Conservation (phyloP, 768 basidiomycete genomes). For the Sarcomyxa edulis region DNA sequence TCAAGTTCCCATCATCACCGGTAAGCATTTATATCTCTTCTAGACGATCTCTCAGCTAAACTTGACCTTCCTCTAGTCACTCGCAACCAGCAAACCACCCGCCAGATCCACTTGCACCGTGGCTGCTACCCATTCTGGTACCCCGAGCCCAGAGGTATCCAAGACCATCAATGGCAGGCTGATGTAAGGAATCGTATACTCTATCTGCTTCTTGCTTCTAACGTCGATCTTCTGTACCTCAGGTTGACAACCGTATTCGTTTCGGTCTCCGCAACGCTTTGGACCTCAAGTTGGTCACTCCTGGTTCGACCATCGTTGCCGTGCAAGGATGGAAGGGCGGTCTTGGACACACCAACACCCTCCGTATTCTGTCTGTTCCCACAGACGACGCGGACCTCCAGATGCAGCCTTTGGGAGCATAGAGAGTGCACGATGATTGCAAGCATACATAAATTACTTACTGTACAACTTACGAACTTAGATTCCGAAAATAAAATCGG, state of each 20-base stretch:
- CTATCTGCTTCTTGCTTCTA: too few relatives aligned
- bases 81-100: slow-evolving; percentile 90
- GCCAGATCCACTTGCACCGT: slow-evolving; percentile 95
- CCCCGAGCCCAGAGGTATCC: slow-evolving; percentile 87
- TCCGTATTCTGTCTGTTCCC: slow-evolving; percentile 80
- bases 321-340: slow-evolving; percentile 99
- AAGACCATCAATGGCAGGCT: slow-evolving; percentile 91
- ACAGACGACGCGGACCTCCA: slow-evolving; percentile 77
- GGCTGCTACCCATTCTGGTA: slow-evolving; percentile 98
- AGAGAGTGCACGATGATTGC: neutral
- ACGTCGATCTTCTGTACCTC: too few relatives aligned
- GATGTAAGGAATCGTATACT: slow-evolving; percentile 63
- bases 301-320: slow-evolving; percentile 86
- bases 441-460: neutral
- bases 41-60: neutral
- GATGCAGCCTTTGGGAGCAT: slow-evolving; percentile 49
- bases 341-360: slow-evolving; percentile 90
- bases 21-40: slow-evolving; percentile 34
- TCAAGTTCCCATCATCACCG: slow-evolving; percentile 88
- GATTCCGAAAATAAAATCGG: too few relatives aligned
- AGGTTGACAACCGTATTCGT: slow-evolving; percentile 88
- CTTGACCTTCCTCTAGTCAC: slow-evolving; percentile 57
- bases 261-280: slow-evolving; percentile 85
- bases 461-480: neutral
- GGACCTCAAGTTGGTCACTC: slow-evolving; percentile 78